phyloP scores from a whole-genome alignment of 1,284 basidiomycete species.

The Volvariella volvacea region DNA sequence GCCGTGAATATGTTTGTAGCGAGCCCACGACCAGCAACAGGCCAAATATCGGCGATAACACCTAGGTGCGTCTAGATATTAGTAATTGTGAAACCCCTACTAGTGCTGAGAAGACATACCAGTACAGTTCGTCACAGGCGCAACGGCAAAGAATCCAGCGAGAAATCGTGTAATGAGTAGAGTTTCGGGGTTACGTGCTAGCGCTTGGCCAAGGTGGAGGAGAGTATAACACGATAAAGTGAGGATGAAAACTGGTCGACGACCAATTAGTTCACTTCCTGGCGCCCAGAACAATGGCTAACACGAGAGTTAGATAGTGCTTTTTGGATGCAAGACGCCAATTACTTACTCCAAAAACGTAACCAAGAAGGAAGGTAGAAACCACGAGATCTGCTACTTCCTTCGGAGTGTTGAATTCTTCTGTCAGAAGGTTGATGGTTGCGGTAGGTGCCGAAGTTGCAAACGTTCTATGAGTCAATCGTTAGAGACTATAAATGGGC shows the following conservation, averaged over 20 bases:
- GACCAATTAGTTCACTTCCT: conserved; percentile 57
- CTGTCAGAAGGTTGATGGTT: conserved; percentile 30
- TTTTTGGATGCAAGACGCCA: conserved; percentile 13
- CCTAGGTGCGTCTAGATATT: too few relatives aligned
- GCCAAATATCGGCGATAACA: conserved; percentile 64
- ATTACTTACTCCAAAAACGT: conserved; percentile 42
- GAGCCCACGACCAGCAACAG: conserved; percentile 47
- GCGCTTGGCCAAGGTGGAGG: conserved; percentile 57
- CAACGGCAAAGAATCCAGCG: conserved; percentile 60
- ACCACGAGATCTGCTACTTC: conserved; percentile 49
- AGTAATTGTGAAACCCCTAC: too few relatives aligned
- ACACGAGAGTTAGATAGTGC: conserved; percentile 11
- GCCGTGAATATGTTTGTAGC: conserved; percentile 58
- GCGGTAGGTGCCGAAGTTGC: conserved; percentile 52
- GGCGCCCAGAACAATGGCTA: conserved; percentile 42
- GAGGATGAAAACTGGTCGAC: conserved; percentile 47
- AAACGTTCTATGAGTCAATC: too few relatives aligned
- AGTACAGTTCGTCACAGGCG: conserved; percentile 57
- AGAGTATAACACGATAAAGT: conserved; percentile 47
- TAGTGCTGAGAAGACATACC: conserved; percentile 29
- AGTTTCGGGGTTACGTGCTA: conserved; percentile 59
- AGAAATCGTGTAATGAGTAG: conserved; percentile 63
- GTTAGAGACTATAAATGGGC: too few relatives aligned
- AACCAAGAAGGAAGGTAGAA: conserved; percentile 51
- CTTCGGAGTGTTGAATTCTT: conserved; percentile 30